A percentile compares a stretch with the other conserved stretches of the same genome.
Evolutionary conservation across 2,329 filamentous ascomycete genomes (phyloP).

Genomic region (Cladosporium sp.): DNA sequence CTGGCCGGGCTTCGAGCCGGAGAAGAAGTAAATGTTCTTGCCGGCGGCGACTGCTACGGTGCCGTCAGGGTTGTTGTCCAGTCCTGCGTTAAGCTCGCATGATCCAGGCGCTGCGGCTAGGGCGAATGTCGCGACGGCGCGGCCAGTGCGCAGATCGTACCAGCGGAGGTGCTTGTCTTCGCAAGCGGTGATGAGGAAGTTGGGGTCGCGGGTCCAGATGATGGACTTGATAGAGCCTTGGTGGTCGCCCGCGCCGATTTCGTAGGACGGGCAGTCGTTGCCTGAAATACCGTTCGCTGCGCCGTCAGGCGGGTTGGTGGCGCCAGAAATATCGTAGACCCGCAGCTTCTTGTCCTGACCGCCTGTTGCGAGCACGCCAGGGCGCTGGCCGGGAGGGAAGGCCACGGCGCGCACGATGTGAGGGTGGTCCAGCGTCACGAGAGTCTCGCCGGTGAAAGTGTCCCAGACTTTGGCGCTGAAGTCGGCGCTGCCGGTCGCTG

Average conservation of each 20-base stretch:
- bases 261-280: slow-evolving; percentile 60
- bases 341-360: slow-evolving; percentile 96
- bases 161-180: slow-evolving; percentile 89
- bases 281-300: background rate
- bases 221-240: slow-evolving; percentile 91
- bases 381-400: slow-evolving; percentile 62
- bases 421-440: slow-evolving; percentile 82
- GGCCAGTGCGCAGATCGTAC: slow-evolving; percentile 80
- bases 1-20: slow-evolving; percentile 63
- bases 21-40: slow-evolving; percentile 89
- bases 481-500: slow-evolving; percentile 91
- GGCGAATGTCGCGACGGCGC: slow-evolving; percentile 69
- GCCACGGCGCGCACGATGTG: slow-evolving; percentile 94
- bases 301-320: slow-evolving; percentile 10
- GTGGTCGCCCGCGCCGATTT: slow-evolving; percentile 82
- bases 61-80: slow-evolving; percentile 56
- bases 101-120: slow-evolving; percentile 85
- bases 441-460: slow-evolving; percentile 84
- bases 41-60: slow-evolving; percentile 90
- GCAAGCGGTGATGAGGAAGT: slow-evolving; percentile 83
- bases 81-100: slow-evolving; percentile 77
- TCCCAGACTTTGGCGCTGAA: slow-evolving; percentile 95
- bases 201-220: slow-evolving; percentile 78
- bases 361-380: slow-evolving; percentile 79
- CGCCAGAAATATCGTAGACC: slow-evolving; percentile 76